Percentiles rank a stretch among this genome's conserved stretches.
phyloP scores from a whole-genome alignment of 495 filamentous ascomycete genomes.

The Lasiosphaeria miniovina region DNA sequence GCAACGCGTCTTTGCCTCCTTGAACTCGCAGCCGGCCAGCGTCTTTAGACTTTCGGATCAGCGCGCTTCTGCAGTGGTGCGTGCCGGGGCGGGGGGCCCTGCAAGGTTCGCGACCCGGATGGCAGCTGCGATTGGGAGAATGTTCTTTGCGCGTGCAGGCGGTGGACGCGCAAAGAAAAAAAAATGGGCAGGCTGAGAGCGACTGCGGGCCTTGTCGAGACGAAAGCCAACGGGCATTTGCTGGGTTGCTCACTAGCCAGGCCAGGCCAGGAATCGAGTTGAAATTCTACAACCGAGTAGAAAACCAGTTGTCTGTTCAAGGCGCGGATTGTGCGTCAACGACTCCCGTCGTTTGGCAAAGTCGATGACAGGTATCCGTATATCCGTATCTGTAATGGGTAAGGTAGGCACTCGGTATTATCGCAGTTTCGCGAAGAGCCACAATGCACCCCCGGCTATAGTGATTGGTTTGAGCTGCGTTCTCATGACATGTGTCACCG shows the following conservation, averaged over 20 bases:
- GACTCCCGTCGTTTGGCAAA: no score
- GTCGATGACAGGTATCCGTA: no score
- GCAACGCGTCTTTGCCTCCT: conserved; percentile 3
- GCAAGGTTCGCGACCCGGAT: not conserved
- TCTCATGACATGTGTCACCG: not conserved
- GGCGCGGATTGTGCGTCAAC: no score
- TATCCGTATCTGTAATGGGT: not conserved
- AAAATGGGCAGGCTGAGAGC: not conserved
- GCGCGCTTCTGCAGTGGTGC: no score
- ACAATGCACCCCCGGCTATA: not conserved
- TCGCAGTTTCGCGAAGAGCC: conserved; percentile 1
- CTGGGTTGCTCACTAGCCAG: no score
- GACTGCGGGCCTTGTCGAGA: not conserved
- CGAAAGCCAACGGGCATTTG: not conserved
- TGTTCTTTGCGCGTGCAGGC: conserved; percentile 5
- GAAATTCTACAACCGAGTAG: no score
- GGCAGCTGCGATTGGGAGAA: not conserved
- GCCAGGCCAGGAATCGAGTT: no score
- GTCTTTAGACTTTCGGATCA: no score
- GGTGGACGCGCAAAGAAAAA: not conserved
- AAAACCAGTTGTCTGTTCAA: no score
- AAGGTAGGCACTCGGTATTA: not conserved
- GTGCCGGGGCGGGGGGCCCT: not conserved
- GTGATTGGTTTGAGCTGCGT: not conserved
- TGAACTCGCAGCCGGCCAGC: conserved; percentile 6